These are phyloP conservation scores for Trifolium pratense DNA, from an alignment of 306 rosid genomes.

Conservation along the genomic window DNA sequence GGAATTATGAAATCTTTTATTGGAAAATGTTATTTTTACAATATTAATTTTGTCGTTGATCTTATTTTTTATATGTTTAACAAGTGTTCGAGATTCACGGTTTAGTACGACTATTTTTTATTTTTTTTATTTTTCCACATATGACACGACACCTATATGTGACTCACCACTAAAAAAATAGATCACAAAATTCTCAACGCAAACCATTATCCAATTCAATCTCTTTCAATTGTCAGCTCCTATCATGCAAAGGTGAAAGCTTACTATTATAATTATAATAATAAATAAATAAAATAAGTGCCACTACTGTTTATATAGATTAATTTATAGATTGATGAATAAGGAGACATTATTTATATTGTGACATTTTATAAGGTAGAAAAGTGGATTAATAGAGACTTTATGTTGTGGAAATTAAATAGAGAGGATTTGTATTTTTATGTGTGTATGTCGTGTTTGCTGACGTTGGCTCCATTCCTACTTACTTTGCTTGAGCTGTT, in stretches of 20 bases:
- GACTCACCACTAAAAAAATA: constrained; percentile 43
- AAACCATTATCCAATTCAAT: constrained; percentile 26
- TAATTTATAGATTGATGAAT: no score
- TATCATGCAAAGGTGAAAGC: constrained; percentile 46
- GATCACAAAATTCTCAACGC: constrained; percentile 41
- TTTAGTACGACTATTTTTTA: background rate
- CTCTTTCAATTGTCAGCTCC: constrained; percentile 37
- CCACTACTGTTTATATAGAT: background rate
- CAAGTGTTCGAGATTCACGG: rapidly evolving
- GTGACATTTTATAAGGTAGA: background rate
- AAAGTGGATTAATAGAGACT: background rate
- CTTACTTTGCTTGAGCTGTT: constrained; percentile 12
- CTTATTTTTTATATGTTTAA: no score
- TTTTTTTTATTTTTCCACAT: constrained; percentile 39
- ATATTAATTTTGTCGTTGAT: no score
- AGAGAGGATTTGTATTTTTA: constrained; percentile 12
- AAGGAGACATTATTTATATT: no score
- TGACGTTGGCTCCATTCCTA: background rate
- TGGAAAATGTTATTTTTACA: no score
- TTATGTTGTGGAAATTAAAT: background rate
- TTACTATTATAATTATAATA: constrained; percentile 38
- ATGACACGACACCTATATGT: constrained; percentile 28
- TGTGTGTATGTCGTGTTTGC: constrained; percentile 17
- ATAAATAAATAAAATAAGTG: background rate
- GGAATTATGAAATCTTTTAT: constrained; percentile 17